These are phyloP conservation scores for Arthrinium puccinioides DNA, from an alignment of 2,329 filamentous ascomycete species.

Conservation along the genomic window DNA sequence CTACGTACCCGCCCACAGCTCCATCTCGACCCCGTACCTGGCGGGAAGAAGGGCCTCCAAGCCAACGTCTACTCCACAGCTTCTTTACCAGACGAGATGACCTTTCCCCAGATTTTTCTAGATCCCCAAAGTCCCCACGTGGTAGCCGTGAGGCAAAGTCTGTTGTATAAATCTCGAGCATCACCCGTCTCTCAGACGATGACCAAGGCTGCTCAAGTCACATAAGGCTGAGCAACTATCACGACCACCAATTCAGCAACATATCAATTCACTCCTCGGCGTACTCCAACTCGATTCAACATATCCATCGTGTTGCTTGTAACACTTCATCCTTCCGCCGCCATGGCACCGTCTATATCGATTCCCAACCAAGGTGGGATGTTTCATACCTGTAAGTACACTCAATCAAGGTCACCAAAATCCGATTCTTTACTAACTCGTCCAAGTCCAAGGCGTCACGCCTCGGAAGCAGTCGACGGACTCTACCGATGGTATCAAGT, in stretches of 20 bases:
- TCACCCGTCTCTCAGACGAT: not conserved
- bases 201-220: not conserved
- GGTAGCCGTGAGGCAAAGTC: not conserved
- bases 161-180: not conserved
- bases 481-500: constrained; percentile 24
- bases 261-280: too few relatives aligned
- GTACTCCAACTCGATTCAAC: too few relatives aligned
- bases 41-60: constrained; percentile 3
- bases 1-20: not conserved
- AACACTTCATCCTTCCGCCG: too few relatives aligned
- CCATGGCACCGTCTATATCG: constrained; percentile 38
- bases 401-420: not conserved
- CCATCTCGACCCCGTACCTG: constrained; percentile 2
- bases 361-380: constrained; percentile 42
- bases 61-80: constrained; percentile 1
- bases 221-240: not conserved
- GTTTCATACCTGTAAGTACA: constrained; percentile 38
- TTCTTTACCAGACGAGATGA: not conserved
- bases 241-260: too few relatives aligned
- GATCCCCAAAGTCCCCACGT: not conserved
- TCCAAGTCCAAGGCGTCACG: constrained; percentile 40
- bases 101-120: constrained; percentile 2
- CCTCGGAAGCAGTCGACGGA: constrained; percentile 40
- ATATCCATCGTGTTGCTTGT: too few relatives aligned
- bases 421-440: not conserved